Evolutionary conservation across 2,329 filamentous ascomycete species (phyloP).

Genomic region (Phyllosticta citribraziliensis): DNA sequence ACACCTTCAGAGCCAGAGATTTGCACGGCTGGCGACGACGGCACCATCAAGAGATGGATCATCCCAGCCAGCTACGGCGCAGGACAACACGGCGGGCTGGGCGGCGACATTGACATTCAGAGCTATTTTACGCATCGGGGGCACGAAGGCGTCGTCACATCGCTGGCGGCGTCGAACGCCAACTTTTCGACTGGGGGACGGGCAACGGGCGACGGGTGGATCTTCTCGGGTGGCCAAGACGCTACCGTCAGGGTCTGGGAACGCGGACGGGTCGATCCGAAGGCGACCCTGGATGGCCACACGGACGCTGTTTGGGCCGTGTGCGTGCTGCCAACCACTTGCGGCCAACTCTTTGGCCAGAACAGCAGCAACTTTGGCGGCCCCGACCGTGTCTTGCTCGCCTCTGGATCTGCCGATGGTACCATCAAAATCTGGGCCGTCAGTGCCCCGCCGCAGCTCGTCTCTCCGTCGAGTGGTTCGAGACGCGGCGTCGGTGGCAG

Average conservation of each 20-base stretch:
- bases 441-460: constrained; percentile 76
- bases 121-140: constrained; percentile 94
- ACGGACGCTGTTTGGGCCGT: constrained; percentile 94
- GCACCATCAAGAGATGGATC: constrained; percentile 92
- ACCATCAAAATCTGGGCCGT: constrained; percentile 91
- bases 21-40: constrained; percentile 91
- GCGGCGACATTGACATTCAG: constrained; percentile 77
- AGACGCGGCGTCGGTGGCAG: constrained; percentile 63
- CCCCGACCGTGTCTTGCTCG: constrained; percentile 79
- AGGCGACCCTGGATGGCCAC: constrained; percentile 87
- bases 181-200: constrained; percentile 85
- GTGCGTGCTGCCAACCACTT: constrained; percentile 78
- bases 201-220: constrained; percentile 88
- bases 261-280: constrained; percentile 84
- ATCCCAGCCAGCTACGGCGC: constrained; percentile 72
- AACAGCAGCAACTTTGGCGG: constrained; percentile 64
- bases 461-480: constrained; percentile 65
- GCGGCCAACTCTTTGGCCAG: constrained; percentile 68
- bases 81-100: constrained; percentile 40
- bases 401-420: constrained; percentile 83
- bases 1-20: constrained; percentile 94
- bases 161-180: constrained; percentile 75
- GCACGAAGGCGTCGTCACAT: constrained; percentile 83
- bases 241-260: constrained; percentile 93
- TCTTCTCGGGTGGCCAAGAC: constrained; percentile 95